phyloP scores from a whole-genome alignment of 768 basidiomycete species.

The Rossbeevera mucosa region DNA sequence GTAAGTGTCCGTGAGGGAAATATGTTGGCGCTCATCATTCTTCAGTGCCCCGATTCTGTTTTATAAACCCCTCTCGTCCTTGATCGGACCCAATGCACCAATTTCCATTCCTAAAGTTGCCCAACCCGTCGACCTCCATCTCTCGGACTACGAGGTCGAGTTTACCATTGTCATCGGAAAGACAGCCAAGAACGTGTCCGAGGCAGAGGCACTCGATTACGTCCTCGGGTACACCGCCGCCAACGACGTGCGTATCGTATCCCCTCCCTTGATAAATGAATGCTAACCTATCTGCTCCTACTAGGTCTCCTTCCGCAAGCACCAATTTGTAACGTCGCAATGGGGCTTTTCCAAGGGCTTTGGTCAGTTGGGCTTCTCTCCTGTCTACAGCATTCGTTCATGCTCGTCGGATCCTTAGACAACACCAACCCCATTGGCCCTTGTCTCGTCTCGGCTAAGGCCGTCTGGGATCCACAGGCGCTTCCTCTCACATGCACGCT shows the following conservation, averaged over 20 bases:
- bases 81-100: slow-evolving; percentile 67
- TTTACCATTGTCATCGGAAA: slow-evolving; percentile 81
- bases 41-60: slow-evolving; percentile 67
- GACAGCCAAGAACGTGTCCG: slow-evolving; percentile 71
- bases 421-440: slow-evolving; percentile 68
- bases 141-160: slow-evolving; percentile 82
- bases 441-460: slow-evolving; percentile 62
- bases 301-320: slow-evolving; percentile 71
- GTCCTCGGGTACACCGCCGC: slow-evolving; percentile 79
- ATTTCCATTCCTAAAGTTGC: slow-evolving; percentile 62
- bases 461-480: slow-evolving; percentile 62
- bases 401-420: slow-evolving; percentile 11
- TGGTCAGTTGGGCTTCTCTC: slow-evolving; percentile 39
- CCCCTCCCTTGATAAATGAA: no score
- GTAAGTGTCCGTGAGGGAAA: slow-evolving; percentile 37
- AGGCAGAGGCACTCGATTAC: slow-evolving; percentile 78
- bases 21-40: neutral
- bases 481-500: slow-evolving; percentile 58
- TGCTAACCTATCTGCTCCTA: neutral
- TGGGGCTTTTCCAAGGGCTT: slow-evolving; percentile 89
- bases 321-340: slow-evolving; percentile 76
- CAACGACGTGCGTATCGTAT: slow-evolving; percentile 63
- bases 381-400: no score
- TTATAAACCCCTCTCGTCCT: slow-evolving; percentile 67
- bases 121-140: slow-evolving; percentile 64